Percentiles rank a stretch among this genome's conserved stretches.
Evolutionary conservation across 352 stramenopile species (phyloP).

Genomic region (Phytophthora litchii): DNA sequence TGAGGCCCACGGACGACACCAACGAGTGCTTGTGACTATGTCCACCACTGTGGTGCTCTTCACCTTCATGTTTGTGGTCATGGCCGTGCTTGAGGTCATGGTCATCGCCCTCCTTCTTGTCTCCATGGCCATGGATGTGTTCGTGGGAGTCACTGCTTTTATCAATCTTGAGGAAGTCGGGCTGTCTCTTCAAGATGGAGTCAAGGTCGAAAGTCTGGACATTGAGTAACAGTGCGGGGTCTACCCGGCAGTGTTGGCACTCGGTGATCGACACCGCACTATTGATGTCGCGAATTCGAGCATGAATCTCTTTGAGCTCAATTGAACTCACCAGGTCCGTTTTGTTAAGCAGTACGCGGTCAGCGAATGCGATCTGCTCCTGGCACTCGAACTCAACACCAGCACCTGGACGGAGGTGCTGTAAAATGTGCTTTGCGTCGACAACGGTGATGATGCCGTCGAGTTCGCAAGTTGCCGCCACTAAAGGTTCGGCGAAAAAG

Average conservation of each 20-base stretch:
- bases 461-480: slow-evolving; percentile 77
- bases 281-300: slow-evolving; percentile 57
- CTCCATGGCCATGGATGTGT: slow-evolving; percentile 9
- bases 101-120: slow-evolving; percentile 4
- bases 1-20: slow-evolving; percentile 52
- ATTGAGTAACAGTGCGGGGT: slow-evolving; percentile 46
- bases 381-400: slow-evolving; percentile 85
- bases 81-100: slow-evolving; percentile 6
- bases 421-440: slow-evolving; percentile 93
- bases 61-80: slow-evolving; percentile 7
- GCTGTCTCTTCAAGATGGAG: slow-evolving; percentile 54
- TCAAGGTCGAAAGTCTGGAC: slow-evolving; percentile 57
- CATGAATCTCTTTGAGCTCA: slow-evolving; percentile 58
- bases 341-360: slow-evolving; percentile 97
- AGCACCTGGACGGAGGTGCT: slow-evolving; percentile 62
- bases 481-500: slow-evolving; percentile 93
- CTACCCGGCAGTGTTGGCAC: slow-evolving; percentile 54
- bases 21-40: slow-evolving; percentile 48
- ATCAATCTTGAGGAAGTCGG: slow-evolving; percentile 55
- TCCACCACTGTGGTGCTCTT: slow-evolving; percentile 31
- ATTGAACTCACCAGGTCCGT: slow-evolving; percentile 91
- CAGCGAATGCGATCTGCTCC: slow-evolving; percentile 96
- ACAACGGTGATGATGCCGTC: slow-evolving; percentile 96
- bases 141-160: slow-evolving; percentile 13
- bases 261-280: slow-evolving; percentile 50